These are phyloP conservation scores for Trematosphaeria pertusa DNA, from an alignment of 2,329 filamentous ascomycete genomes.

Conservation along the genomic window DNA sequence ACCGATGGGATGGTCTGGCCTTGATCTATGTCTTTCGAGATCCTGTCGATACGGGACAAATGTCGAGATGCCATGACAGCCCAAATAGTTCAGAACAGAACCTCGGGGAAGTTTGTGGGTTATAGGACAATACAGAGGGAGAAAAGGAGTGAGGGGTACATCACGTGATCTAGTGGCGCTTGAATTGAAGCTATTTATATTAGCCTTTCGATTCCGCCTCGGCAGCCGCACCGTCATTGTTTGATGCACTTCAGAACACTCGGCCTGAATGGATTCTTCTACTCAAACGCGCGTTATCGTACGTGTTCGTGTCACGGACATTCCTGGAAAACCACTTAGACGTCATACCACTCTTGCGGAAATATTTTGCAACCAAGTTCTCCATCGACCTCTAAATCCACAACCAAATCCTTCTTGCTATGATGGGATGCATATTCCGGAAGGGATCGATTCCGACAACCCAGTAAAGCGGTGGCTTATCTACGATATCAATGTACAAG, in stretches of 20 bases:
- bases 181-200: too few relatives aligned
- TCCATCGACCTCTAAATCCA: not conserved
- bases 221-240: not conserved
- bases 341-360: conserved; percentile 1
- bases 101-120: not conserved
- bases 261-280: not conserved
- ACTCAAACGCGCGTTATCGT: not conserved
- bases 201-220: not conserved
- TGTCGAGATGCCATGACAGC: not conserved
- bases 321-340: not conserved
- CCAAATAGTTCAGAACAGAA: not conserved
- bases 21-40: not conserved
- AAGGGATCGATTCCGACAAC: not conserved
- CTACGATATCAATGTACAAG: not conserved
- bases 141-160: not conserved
- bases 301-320: not conserved
- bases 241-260: not conserved
- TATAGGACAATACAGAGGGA: not conserved
- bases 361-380: not conserved
- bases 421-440: not conserved
- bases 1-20: not conserved
- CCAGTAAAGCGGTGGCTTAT: not conserved
- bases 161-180: too few relatives aligned
- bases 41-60: not conserved
- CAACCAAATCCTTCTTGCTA: not conserved